These are phyloP conservation scores for Beauveria caledonica DNA, from an alignment of 2,329 filamentous ascomycete species.

Conservation along the genomic window DNA sequence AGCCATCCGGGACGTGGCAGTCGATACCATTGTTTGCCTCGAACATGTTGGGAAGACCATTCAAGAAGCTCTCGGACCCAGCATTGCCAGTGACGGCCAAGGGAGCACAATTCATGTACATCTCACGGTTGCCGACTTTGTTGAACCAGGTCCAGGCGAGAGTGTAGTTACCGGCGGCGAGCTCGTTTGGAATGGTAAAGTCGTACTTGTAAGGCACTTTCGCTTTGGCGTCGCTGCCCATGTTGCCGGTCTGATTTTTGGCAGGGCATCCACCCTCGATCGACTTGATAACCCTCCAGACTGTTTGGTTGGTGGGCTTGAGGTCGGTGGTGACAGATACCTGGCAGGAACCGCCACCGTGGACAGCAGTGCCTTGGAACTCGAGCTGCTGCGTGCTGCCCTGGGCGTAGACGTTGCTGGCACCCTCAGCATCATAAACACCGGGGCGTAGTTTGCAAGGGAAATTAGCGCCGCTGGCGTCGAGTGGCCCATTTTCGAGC, in stretches of 20 bases:
- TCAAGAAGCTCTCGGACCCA: slow-evolving; percentile 44
- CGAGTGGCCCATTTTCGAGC: slow-evolving; percentile 56
- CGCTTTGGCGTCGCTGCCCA: slow-evolving; percentile 37
- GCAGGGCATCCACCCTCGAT: slow-evolving; percentile 80
- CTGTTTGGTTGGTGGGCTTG: slow-evolving; percentile 55
- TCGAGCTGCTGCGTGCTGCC: slow-evolving; percentile 39
- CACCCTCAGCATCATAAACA: slow-evolving; percentile 35
- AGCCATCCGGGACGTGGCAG: slow-evolving; percentile 49
- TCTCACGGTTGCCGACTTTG: slow-evolving; percentile 82
- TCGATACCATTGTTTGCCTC: slow-evolving; percentile 56
- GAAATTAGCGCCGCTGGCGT: slow-evolving; percentile 54
- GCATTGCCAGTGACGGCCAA: slow-evolving; percentile 52
- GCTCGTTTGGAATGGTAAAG: slow-evolving; percentile 62
- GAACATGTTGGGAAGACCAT: slow-evolving; percentile 62
- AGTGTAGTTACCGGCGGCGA: slow-evolving; percentile 68
- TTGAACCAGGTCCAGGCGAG: slow-evolving; percentile 96
- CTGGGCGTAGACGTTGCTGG: slow-evolving; percentile 48
- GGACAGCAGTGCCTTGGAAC: slow-evolving; percentile 66
- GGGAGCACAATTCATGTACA: slow-evolving; percentile 95
- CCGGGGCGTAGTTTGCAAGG: slow-evolving; percentile 67
- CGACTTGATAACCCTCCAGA: slow-evolving; percentile 85
- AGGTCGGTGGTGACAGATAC: slow-evolving; percentile 75
- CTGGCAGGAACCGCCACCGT: slow-evolving; percentile 91
- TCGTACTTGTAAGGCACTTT: slow-evolving; percentile 50
- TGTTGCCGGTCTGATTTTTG: slow-evolving; percentile 47